Evolutionary conservation across 2,329 filamentous ascomycete genomes (phyloP).

Genomic region (Epicoccum sorghinum): DNA sequence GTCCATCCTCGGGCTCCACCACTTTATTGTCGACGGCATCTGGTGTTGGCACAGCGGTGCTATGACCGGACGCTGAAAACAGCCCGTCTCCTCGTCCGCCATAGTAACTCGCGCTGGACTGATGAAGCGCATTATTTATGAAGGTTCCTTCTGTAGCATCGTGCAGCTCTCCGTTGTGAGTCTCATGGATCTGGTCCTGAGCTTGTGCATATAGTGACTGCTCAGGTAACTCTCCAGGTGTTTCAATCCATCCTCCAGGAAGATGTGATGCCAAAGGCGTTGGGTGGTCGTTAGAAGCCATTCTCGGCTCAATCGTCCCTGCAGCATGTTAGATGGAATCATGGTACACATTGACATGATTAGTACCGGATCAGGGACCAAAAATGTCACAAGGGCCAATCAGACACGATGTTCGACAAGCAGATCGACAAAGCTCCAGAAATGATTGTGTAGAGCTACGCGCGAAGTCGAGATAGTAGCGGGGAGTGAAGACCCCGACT

Average conservation of each 20-base stretch:
- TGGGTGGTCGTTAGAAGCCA: slow-evolving; percentile 37
- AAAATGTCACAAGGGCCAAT: neutral
- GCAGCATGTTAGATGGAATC: neutral
- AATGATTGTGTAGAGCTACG: neutral
- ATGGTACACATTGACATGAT: neutral
- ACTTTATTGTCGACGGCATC: slow-evolving; percentile 2
- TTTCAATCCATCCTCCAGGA: slow-evolving; percentile 46
- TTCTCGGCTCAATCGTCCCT: slow-evolving; percentile 16
- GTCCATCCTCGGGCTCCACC: neutral
- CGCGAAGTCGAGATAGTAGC: neutral
- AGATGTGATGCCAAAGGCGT: slow-evolving; percentile 40
- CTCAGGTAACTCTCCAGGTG: slow-evolving; percentile 33
- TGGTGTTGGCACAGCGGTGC: slow-evolving; percentile 17
- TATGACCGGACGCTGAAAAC: slow-evolving; percentile 20
- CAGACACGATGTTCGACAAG: neutral
- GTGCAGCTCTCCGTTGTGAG: neutral
- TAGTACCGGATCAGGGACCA: slow-evolving; percentile 1
- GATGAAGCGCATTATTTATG: slow-evolving; percentile 30
- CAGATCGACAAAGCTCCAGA: no score
- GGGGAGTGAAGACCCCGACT: neutral
- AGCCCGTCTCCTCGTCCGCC: slow-evolving; percentile 13
- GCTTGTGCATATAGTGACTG: slow-evolving; percentile 33
- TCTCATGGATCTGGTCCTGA: slow-evolving; percentile 16
- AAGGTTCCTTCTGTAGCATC: slow-evolving; percentile 13
- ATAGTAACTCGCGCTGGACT: slow-evolving; percentile 22